These are phyloP conservation scores for Craterostigma plantagineum DNA, from an alignment of 257 asterid species.

Conservation along the genomic window DNA sequence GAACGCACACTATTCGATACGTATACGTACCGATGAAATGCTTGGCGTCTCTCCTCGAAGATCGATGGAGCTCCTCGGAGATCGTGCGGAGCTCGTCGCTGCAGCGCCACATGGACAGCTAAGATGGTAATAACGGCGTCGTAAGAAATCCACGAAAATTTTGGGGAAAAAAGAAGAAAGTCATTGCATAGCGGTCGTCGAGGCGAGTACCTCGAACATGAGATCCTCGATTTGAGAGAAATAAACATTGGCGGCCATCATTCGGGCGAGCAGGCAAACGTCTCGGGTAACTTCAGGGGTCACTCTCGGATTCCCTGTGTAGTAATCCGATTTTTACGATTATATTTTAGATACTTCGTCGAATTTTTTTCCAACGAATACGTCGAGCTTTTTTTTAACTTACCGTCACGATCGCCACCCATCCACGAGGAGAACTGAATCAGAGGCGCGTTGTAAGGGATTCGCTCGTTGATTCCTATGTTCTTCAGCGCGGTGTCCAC, in stretches of 20 bases:
- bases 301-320: constrained; percentile 44
- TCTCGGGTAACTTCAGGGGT: constrained; percentile 53
- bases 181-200: no score
- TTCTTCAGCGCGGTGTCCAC: constrained; percentile 93
- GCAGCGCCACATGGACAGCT: constrained; percentile 65
- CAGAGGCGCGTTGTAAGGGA: constrained; percentile 87
- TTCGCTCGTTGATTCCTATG: constrained; percentile 81
- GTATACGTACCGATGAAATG: constrained; percentile 52
- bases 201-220: constrained; percentile 71
- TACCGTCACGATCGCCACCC: constrained; percentile 99
- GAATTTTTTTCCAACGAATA: neutral
- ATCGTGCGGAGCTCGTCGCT: constrained; percentile 36
- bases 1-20: no score
- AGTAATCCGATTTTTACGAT: no score
- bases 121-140: neutral
- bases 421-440: constrained; percentile 96
- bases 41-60: constrained; percentile 33
- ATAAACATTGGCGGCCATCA: constrained; percentile 65
- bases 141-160: neutral
- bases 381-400: no score
- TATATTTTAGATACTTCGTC: no score
- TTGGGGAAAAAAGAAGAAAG: neutral
- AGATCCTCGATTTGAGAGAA: constrained; percentile 88
- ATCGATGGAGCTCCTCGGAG: constrained; percentile 28
- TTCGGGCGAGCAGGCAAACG: no score